A percentile compares a stretch with the other conserved stretches of the same genome.
Evolutionary conservation across 331 rosid genomes (phyloP).

Genomic region (Telfairia occidentalis): DNA sequence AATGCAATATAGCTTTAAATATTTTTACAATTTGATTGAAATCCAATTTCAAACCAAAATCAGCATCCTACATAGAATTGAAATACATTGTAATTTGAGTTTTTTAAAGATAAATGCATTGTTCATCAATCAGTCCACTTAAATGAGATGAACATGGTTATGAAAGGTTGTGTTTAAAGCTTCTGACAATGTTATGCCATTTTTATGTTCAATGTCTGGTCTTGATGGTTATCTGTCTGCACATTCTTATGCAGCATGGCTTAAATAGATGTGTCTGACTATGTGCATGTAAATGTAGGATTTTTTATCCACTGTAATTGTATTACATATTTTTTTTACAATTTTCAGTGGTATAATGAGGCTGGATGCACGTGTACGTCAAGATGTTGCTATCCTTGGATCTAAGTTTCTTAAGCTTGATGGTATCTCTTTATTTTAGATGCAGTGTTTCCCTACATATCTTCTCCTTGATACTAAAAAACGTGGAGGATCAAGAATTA

Average conservation of each 20-base stretch:
- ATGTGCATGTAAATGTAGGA: neutral
- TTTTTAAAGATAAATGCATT: too few relatives aligned
- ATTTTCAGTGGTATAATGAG: conserved; percentile 77
- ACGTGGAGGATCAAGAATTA: neutral
- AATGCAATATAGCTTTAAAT: too few relatives aligned
- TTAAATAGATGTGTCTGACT: neutral
- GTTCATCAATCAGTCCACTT: too few relatives aligned
- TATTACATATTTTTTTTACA: conserved; percentile 17
- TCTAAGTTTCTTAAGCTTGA: conserved; percentile 77
- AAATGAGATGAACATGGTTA: neutral
- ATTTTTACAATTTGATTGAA: too few relatives aligned
- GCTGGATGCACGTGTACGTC: conserved; percentile 77
- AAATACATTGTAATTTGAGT: too few relatives aligned
- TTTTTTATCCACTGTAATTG: conserved; percentile 10
- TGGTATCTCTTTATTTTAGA: conserved; percentile 33
- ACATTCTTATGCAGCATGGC: neutral
- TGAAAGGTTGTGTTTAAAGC: neutral
- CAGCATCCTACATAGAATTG: too few relatives aligned
- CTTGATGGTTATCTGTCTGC: neutral
- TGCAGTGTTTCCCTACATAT: neutral
- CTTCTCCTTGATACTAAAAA: neutral
- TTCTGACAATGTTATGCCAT: neutral
- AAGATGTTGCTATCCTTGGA: conserved; percentile 84
- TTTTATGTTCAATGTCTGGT: neutral
- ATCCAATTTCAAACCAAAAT: too few relatives aligned